phyloP scores from a whole-genome alignment of 1,284 basidiomycete genomes.

The Malassezia vespertilionis region DNA sequence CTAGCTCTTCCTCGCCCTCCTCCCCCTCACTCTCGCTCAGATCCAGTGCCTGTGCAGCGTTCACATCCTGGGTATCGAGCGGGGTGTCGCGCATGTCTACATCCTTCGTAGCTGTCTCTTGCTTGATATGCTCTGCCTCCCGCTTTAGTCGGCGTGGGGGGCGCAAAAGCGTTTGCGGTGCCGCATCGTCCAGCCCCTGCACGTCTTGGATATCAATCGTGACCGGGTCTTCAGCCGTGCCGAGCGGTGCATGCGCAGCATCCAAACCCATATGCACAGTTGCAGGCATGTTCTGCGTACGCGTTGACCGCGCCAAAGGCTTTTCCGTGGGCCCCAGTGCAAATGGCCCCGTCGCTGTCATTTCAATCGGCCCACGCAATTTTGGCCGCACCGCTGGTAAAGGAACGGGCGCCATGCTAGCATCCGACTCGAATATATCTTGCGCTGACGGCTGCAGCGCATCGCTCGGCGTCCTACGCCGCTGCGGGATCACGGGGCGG shows the following conservation, averaged over 20 bases:
- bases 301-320: too few species aligned
- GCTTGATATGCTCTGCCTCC: constrained; percentile 35
- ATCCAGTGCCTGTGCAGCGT: constrained; percentile 63
- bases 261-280: constrained; percentile 17
- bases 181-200: constrained; percentile 71
- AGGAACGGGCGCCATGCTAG: too few species aligned
- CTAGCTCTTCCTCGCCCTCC: constrained; percentile 70
- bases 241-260: constrained; percentile 20
- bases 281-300: constrained; percentile 26
- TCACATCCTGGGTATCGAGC: constrained; percentile 47
- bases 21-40: constrained; percentile 75
- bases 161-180: constrained; percentile 61
- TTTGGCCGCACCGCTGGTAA: constrained; percentile 10
- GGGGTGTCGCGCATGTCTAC: constrained; percentile 41
- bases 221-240: constrained; percentile 27
- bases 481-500: constrained; percentile 37
- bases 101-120: constrained; percentile 31
- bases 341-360: constrained; percentile 80
- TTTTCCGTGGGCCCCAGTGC: constrained; percentile 59
- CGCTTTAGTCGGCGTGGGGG: constrained; percentile 46
- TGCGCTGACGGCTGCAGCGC: not conserved
- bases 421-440: not conserved
- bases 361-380: constrained; percentile 52
- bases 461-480: constrained; percentile 21
- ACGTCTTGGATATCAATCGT: constrained; percentile 70